Conservation (phyloP, 78 protist genomes). For the Isochrysis galbana region DNA sequence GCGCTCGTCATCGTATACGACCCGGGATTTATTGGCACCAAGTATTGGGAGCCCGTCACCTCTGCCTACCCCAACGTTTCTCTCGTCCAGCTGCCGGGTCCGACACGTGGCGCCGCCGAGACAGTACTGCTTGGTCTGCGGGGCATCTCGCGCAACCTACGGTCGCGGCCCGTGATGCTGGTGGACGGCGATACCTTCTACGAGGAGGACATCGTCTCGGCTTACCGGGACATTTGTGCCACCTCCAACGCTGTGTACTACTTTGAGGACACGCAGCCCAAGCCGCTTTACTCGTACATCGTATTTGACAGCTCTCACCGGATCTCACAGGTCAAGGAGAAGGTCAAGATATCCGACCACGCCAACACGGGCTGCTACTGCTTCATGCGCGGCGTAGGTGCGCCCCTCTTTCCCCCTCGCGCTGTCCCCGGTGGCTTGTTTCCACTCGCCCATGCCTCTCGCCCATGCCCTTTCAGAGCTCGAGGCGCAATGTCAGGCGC, state of each 20-base stretch:
- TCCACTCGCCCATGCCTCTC: no score
- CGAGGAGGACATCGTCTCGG: conserved; percentile 1
- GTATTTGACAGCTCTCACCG: neutral
- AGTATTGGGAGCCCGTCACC: neutral
- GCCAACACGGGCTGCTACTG: conserved; percentile 34
- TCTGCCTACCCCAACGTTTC: neutral
- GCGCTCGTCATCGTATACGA: conserved; percentile 7
- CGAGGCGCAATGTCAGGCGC: neutral
- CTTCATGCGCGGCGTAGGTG: neutral
- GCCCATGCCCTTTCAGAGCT: no score
- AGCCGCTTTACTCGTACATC: conserved; percentile 30
- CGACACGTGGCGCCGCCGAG: conserved; percentile 34
- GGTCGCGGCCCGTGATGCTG: conserved; percentile 12
- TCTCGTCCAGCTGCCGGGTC: conserved; percentile 15
- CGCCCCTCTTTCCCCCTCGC: no score
- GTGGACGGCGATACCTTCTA: conserved; percentile 25
- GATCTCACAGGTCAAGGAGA: conserved; percentile 5
- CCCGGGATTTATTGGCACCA: neutral
- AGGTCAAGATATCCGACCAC: conserved; percentile 26
- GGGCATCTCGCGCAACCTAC: neutral
- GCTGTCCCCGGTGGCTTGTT: no score
- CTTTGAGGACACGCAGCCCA: neutral
- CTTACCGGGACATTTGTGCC: neutral
- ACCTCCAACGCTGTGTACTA: neutral
- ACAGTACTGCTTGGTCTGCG: conserved; percentile 1